Evolutionary conservation across 345 rosid species (phyloP).

Genomic region (Brassica incana): DNA sequence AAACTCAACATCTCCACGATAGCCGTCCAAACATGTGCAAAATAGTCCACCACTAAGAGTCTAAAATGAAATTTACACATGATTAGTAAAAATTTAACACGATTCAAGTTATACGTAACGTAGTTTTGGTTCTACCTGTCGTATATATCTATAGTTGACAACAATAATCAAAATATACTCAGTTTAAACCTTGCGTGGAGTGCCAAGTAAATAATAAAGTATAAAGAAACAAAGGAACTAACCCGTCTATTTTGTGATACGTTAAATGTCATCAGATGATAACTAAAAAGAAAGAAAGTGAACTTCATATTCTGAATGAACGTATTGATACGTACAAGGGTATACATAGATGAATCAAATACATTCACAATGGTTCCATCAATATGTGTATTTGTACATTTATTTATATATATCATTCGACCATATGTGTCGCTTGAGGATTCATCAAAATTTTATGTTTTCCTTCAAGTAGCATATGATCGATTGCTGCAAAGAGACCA

Average conservation of each 20-base stretch:
- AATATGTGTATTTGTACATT: conserved; percentile 22
- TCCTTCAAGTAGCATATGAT: conserved; percentile 74
- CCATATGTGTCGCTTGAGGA: conserved; percentile 11
- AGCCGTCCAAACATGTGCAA: conserved; percentile 40
- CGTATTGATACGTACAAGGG: conserved; percentile 19
- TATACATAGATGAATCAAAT: conserved; percentile 24
- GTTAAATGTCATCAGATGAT: background rate
- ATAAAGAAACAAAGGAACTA: background rate
- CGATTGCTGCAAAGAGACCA: conserved; percentile 69
- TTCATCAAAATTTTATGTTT: conserved; percentile 58
- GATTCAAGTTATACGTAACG: background rate
- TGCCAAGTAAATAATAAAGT: background rate
- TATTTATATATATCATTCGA: background rate
- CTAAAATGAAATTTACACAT: background rate
- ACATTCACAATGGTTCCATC: conserved; percentile 30
- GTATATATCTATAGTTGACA: background rate
- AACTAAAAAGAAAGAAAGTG: background rate
- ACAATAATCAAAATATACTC: background rate
- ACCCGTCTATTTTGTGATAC: background rate
- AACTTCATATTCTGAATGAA: background rate
- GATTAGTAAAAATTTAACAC: background rate
- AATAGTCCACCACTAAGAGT: conserved; percentile 1
- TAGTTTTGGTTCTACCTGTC: background rate
- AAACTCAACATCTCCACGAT: conserved; percentile 29
- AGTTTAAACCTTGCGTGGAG: background rate